These are phyloP conservation scores for Thraustochytrium aureum DNA, from an alignment of 352 stramenopile species.

Conservation along the genomic window DNA sequence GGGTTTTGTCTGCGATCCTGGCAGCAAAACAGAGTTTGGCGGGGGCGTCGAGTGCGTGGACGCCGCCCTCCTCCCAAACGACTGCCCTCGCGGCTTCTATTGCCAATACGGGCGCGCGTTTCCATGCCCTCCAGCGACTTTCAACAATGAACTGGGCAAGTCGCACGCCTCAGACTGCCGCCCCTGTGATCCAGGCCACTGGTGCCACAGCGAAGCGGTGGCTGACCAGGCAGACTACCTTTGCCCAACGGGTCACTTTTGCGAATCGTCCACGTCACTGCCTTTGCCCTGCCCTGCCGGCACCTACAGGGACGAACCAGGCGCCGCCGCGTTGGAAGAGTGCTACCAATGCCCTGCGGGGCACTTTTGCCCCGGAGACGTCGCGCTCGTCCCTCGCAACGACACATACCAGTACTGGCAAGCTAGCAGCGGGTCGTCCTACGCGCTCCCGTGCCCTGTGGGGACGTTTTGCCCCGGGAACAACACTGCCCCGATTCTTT, in stretches of 20 bases:
- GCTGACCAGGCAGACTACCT: slow-evolving; percentile 52
- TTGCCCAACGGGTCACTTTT: slow-evolving; percentile 59
- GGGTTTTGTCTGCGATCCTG: slow-evolving; percentile 69
- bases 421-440: slow-evolving; percentile 14
- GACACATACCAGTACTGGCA: slow-evolving; percentile 39
- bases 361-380: slow-evolving; percentile 56
- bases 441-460: slow-evolving; percentile 74
- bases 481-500: slow-evolving; percentile 63
- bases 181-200: slow-evolving; percentile 24
- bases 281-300: slow-evolving; percentile 57
- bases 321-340: slow-evolving; percentile 22
- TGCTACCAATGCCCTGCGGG: slow-evolving; percentile 59
- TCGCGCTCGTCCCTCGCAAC: background rate
- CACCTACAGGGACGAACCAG: slow-evolving; percentile 56
- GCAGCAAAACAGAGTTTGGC: slow-evolving; percentile 63
- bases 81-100: slow-evolving; percentile 57
- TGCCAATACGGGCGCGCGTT: slow-evolving; percentile 50
- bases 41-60: slow-evolving; percentile 38
- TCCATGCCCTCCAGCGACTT: slow-evolving; percentile 50
- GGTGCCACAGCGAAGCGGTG: slow-evolving; percentile 52
- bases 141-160: background rate
- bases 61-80: slow-evolving; percentile 42
- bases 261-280: slow-evolving; percentile 36
- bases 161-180: background rate
- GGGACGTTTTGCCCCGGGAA: slow-evolving; percentile 43